These are phyloP conservation scores for Penicillium crustosum DNA, from an alignment of 2,329 filamentous ascomycete species.

Conservation along the genomic window DNA sequence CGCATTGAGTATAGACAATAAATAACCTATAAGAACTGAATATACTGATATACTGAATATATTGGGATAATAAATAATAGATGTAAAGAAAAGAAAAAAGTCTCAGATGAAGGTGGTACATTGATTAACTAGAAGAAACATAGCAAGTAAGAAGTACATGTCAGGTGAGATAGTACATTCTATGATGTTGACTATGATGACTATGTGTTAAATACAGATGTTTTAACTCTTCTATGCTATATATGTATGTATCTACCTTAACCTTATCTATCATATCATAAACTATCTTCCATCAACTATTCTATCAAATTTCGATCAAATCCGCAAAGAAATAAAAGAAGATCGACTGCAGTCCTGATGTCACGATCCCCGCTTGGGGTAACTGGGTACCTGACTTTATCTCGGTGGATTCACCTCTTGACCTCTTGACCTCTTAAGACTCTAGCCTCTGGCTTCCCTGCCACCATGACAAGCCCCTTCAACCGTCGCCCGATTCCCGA, in stretches of 20 bases:
- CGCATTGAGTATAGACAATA: conserved; percentile 15
- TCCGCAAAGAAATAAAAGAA: neutral
- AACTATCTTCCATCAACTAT: neutral
- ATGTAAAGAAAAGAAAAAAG: neutral
- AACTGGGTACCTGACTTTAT: conserved; percentile 2
- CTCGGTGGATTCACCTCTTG: conserved; percentile 5
- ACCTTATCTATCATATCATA: neutral
- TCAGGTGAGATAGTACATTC: neutral
- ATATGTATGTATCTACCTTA: neutral
- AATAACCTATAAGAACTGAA: conserved; percentile 1
- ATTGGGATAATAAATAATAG: neutral
- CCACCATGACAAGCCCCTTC: conserved; percentile 46
- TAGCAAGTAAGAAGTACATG: neutral
- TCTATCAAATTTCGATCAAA: neutral
- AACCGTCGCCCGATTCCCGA: conserved; percentile 57
- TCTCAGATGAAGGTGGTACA: neutral
- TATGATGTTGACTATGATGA: neutral
- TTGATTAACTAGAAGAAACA: neutral
- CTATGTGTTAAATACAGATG: neutral
- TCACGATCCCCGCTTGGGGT: conserved; percentile 13
- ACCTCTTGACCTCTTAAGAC: neutral
- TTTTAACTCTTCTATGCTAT: neutral
- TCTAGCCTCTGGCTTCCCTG: neutral
- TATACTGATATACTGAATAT: neutral
- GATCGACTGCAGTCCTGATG: conserved; percentile 3